phyloP scores from a whole-genome alignment of 495 filamentous ascomycete species.

The Hamigera avellanea region DNA sequence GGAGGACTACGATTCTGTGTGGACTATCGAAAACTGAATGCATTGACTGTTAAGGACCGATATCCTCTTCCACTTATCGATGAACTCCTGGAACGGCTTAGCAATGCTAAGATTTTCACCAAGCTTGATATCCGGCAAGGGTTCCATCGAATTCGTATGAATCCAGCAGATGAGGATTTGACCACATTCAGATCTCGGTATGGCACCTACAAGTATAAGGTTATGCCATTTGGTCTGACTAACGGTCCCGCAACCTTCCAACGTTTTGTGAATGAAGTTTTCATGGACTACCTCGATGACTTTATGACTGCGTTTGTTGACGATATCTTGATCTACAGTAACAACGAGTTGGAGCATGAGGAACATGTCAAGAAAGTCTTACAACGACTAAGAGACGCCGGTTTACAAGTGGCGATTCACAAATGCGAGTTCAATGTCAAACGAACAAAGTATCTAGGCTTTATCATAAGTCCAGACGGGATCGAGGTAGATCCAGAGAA shows the following conservation, averaged over 20 bases:
- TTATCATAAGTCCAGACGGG: slow-evolving; percentile 11
- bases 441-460: slow-evolving; percentile 10
- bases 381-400: slow-evolving; percentile 5
- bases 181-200: slow-evolving; percentile 2
- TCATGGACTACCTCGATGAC: slow-evolving; percentile 9
- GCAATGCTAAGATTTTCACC: background rate
- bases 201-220: slow-evolving; percentile 1
- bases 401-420: slow-evolving; percentile 13
- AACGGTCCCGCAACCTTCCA: slow-evolving; percentile 14
- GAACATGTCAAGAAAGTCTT: slow-evolving; percentile 13
- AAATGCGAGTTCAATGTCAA: slow-evolving; percentile 19
- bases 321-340: slow-evolving; percentile 17
- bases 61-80: background rate
- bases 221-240: background rate
- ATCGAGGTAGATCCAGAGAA: slow-evolving; percentile 15
- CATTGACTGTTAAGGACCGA: background rate
- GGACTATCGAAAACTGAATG: background rate
- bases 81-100: background rate
- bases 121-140: slow-evolving; percentile 2
- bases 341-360: slow-evolving; percentile 6
- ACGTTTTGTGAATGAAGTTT: slow-evolving; percentile 17
- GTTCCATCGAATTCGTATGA: slow-evolving; percentile 1
- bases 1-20: background rate
- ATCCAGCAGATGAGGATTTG: background rate
- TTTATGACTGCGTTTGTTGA: slow-evolving; percentile 20